Evolutionary conservation across 2,329 filamentous ascomycete genomes (phyloP).

Genomic region (Gaeumannomyces tritici): DNA sequence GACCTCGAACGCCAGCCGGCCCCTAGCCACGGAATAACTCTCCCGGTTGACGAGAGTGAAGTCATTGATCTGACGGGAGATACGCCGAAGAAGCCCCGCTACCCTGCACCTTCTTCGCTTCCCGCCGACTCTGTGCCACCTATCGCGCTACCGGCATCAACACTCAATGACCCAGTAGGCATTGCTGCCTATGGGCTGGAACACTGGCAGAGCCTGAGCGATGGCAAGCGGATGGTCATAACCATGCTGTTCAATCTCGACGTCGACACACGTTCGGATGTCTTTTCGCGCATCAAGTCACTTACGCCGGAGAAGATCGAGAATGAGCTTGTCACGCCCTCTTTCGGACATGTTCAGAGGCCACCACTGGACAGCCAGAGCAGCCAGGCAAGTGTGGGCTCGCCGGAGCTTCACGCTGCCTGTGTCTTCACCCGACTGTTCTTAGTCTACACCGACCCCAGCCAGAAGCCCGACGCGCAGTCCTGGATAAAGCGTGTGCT

Average conservation of each 20-base stretch:
- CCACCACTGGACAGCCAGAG: too few relatives aligned
- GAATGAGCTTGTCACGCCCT: neutral
- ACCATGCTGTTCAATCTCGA: neutral
- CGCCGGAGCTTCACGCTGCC: constrained; percentile 2
- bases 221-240: neutral
- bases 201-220: neutral
- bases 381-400: neutral
- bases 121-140: neutral
- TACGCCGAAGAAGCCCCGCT: neutral
- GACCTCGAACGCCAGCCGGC: neutral
- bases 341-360: neutral
- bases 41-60: too few relatives aligned
- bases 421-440: constrained; percentile 14
- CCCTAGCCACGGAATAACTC: neutral
- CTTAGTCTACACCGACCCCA: constrained; percentile 8
- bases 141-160: neutral
- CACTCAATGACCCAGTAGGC: neutral
- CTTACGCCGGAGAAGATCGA: neutral
- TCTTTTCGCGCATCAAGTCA: neutral
- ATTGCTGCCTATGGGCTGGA: neutral
- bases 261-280: neutral
- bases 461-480: neutral
- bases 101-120: neutral
- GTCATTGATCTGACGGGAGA: neutral
- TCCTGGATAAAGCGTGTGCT: neutral